Base-by-base conservation (phyloP, 768 basidiomycete genomes). In the Leccinum boreale region DNA sequence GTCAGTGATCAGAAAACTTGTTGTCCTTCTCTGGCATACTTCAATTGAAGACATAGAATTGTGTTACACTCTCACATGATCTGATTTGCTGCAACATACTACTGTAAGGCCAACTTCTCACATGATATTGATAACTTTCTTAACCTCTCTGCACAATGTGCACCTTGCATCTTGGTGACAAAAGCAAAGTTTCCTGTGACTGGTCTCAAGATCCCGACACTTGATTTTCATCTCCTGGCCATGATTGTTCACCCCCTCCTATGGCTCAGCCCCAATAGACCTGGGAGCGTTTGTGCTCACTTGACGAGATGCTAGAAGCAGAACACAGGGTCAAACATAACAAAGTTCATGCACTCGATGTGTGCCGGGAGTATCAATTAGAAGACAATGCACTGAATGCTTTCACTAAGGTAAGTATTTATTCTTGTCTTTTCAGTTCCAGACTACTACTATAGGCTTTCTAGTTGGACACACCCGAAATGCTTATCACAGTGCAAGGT, bases 11-110 rank as follows among this genome's bases (percentile, higher is more conserved):
- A 75, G 75, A 0, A 65, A 70, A 10, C 69, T 81, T 0, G 49
- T 68, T 0, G 73, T 77, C 0, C 64, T 79, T 0, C 62, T 81
- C 0, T 82, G 80, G 81, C 61, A 77, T 10, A 69, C 71, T 0
- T 69, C 73, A 57, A 81, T 81, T n/a, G 47, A 58, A 0, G 61
- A 80, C 49, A 62, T 66, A 17, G 66, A 75, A 5, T 50, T 64
- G 17, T 81, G 79, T 3, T 58, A 51, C 3, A 23, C 29, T 31
- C 21, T 29, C 23, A 9, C n/a, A 44, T 19, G n/a, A 17, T 2
- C n/a, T n/a, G 28, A n/a, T 28, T 53, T 14, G 24, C 21, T 6
- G n/a, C 50, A 10, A 23, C 29, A 9, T 55, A 31, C 26, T 55
- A 31, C 26, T 29, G 28, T 9, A n/a, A 63, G 62, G 53, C 54